Conservation (phyloP, 257 asterid species). For the Jacaranda copaia region DNA sequence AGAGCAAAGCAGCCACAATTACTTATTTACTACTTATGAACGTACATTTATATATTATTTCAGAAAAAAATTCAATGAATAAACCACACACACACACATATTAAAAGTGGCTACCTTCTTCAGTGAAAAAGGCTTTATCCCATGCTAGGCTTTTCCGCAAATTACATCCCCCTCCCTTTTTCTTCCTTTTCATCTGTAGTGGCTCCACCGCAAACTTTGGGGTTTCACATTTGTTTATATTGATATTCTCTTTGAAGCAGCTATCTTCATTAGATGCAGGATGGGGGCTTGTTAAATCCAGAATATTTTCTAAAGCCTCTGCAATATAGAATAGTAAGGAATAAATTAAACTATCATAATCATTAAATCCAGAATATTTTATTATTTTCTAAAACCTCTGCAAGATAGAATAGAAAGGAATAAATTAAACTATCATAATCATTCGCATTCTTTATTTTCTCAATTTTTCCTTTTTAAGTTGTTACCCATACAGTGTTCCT, state of each 20-base stretch:
- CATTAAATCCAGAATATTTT: slow-evolving; percentile 37
- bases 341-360: slow-evolving; percentile 5
- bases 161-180: slow-evolving; percentile 71
- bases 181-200: slow-evolving; percentile 85
- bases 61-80: background rate
- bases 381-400: slow-evolving; percentile 45
- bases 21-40: slow-evolving; percentile 8
- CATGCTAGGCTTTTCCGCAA: slow-evolving; percentile 94
- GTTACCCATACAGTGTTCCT: background rate
- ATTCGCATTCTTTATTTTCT: slow-evolving; percentile 14
- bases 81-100: slow-evolving; percentile 5
- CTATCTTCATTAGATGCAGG: slow-evolving; percentile 47
- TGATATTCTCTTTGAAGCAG: slow-evolving; percentile 72
- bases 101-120: slow-evolving; percentile 67
- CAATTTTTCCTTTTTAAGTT: background rate
- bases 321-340: slow-evolving; percentile 38
- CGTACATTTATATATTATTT: background rate
- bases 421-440: slow-evolving; percentile 8
- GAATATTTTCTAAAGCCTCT: slow-evolving; percentile 44
- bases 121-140: slow-evolving; percentile 93
- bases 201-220: slow-evolving; percentile 77
- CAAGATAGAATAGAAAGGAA: slow-evolving; percentile 35
- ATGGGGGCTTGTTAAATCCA: slow-evolving; percentile 47
- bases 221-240: slow-evolving; percentile 58
- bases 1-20: slow-evolving; percentile 29